Percentiles rank a stretch among this genome's conserved stretches.
These are phyloP conservation scores for Groenewaldozyma auringiensis DNA, from an alignment of 1,139 yeast genomes.

Conservation along the genomic window DNA sequence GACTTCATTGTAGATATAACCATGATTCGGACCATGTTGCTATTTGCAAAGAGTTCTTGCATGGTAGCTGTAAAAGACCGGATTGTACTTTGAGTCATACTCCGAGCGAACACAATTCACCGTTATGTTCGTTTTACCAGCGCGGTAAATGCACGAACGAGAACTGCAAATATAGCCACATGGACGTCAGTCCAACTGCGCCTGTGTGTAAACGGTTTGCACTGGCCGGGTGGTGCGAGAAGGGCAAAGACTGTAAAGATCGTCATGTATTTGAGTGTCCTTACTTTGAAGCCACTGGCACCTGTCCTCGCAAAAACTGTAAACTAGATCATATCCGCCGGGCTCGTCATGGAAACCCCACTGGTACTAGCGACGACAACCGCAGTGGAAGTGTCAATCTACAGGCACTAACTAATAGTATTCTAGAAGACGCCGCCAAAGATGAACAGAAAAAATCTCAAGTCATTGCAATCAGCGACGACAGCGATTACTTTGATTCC, in stretches of 20 bases:
- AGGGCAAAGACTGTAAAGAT: constrained; percentile 51
- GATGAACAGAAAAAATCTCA: constrained; percentile 8
- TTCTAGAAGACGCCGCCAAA: constrained; percentile 9
- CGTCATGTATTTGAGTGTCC: constrained; percentile 63
- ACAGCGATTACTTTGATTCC: background rate
- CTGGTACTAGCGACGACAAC: constrained; percentile 17
- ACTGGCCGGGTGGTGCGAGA: constrained; percentile 57
- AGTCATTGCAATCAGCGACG: constrained; percentile 10
- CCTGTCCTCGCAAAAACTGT: constrained; percentile 47
- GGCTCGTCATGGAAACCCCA: constrained; percentile 9
- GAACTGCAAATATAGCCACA: constrained; percentile 52
- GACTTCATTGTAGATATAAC: constrained; percentile 44
- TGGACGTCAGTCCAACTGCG: constrained; percentile 37
- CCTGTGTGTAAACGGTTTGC: constrained; percentile 62
- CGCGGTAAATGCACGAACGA: constrained; percentile 47
- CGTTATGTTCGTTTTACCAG: constrained; percentile 51
- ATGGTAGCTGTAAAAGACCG: constrained; percentile 41
- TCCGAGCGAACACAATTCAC: constrained; percentile 55
- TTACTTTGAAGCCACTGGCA: constrained; percentile 54
- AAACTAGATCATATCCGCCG: constrained; percentile 39
- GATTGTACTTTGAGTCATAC: constrained; percentile 52
- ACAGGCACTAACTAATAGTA: constrained; percentile 9
- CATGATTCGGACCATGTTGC: constrained; percentile 48
- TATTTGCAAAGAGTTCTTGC: constrained; percentile 46
- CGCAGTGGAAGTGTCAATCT: constrained; percentile 22